phyloP scores from a whole-genome alignment of 2,329 filamentous ascomycete species.

The Colletotrichum spinosum region DNA sequence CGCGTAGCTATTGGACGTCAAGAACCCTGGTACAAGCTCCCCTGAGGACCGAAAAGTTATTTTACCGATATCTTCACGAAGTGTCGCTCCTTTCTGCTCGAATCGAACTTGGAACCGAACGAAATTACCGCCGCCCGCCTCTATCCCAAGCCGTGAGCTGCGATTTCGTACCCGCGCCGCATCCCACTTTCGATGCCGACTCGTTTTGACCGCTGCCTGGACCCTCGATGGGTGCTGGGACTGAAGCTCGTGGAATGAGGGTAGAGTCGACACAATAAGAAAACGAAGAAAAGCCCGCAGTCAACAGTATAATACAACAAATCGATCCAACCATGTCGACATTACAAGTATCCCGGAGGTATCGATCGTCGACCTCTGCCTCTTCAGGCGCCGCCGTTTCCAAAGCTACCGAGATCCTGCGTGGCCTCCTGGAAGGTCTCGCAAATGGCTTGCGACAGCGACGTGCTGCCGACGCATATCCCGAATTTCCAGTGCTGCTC shows the following conservation, averaged over 20 bases:
- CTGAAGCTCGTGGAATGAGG: conserved; percentile 37
- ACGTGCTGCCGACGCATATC: conserved; percentile 55
- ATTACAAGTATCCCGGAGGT: conserved; percentile 60
- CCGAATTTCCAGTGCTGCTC: conserved; percentile 60
- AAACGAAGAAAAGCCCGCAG: not conserved
- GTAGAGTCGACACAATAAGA: conserved; percentile 20
- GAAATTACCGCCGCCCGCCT: not conserved
- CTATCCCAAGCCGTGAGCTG: conserved; percentile 25
- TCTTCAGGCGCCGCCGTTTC: conserved; percentile 67
- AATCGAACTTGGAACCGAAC: not conserved
- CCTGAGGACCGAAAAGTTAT: conserved; percentile 16
- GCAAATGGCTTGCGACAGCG: conserved; percentile 48
- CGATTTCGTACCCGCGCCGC: conserved; percentile 6
- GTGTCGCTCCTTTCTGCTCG: conserved; percentile 34
- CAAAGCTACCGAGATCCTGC: conserved; percentile 71
- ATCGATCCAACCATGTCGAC: conserved; percentile 57
- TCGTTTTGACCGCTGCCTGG: conserved; percentile 39
- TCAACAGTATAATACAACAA: conserved; percentile 17
- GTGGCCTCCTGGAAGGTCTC: conserved; percentile 63
- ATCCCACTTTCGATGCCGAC: conserved; percentile 37
- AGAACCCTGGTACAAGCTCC: no score
- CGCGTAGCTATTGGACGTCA: conserved; percentile 8
- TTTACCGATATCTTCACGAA: conserved; percentile 47
- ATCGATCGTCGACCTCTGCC: conserved; percentile 73
- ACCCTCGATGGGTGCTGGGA: conserved; percentile 50